Base-by-base conservation (phyloP, 2,329 filamentous ascomycete genomes). In the Fusarium circinatum region DNA sequence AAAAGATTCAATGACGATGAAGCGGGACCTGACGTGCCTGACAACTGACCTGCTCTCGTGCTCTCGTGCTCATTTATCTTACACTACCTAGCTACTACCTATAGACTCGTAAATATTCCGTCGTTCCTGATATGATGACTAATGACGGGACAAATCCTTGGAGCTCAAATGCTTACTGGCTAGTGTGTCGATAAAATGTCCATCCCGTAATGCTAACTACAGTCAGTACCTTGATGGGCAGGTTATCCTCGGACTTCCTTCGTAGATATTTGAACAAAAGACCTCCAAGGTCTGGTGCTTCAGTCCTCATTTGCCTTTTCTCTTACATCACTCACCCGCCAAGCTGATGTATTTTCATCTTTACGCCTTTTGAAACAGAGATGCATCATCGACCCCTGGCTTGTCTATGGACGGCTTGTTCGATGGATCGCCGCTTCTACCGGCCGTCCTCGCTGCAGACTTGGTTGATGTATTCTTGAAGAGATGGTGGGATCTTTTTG, bases 161-260 rank as follows among this genome's bases (percentile, higher is more conserved):
- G 12, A 18, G 17, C 42, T 34, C 20, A 47, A 24, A 24, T 32
- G 42, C 49, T 55, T 36, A 56, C 26, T 68, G 64, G 48, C 38
- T 44, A 26, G 18, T 13, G 10, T 55, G 22, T 68, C 42, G 42
- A 62, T 49, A 44, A 36, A 55, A 39, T 63, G 45, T 56, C 42
- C 61, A 42, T 51, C 26, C 51, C 59, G 18, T 48, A 44, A 20
- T n/a, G 28, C 41, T 39, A 64, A 52, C 30, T 28, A 28, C 55
- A 15, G 7, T 17, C 14, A n/a, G 42, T 45, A 80, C 79, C 79
- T 80, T 81, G 79, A 81, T 81, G 76, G 79, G 71, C 71, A 78
- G 55, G 7, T 45, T 45, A 39, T 20, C 42, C 57, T 69, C 42
- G 44, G 56, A 36, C 42, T 39, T 28, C 30, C 32, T 24, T 42